phyloP scores from a whole-genome alignment of 2,329 filamentous ascomycete species.

The Waltergamsia citrina region DNA sequence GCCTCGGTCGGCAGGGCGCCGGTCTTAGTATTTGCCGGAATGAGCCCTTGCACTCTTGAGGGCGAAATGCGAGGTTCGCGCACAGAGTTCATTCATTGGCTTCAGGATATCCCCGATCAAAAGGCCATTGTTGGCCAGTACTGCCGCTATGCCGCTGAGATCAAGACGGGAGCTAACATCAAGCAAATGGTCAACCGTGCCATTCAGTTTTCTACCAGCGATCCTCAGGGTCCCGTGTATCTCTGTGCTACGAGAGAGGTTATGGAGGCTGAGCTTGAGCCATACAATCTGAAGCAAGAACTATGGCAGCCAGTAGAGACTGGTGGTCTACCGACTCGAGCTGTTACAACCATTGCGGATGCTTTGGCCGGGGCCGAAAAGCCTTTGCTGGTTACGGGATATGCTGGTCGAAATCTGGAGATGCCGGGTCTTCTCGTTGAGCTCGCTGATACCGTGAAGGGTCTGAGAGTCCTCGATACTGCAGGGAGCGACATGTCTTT shows the following conservation, averaged over 20 bases:
- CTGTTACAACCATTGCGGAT: slow-evolving; percentile 48
- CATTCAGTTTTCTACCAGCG: slow-evolving; percentile 69
- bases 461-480: slow-evolving; percentile 63
- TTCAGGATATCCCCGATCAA: slow-evolving; percentile 76
- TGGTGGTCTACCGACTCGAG: slow-evolving; percentile 43
- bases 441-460: slow-evolving; percentile 58
- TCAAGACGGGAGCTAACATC: slow-evolving; percentile 76
- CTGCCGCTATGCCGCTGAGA: slow-evolving; percentile 73
- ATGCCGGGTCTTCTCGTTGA: slow-evolving; percentile 52
- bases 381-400: slow-evolving; percentile 64
- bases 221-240: slow-evolving; percentile 73
- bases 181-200: slow-evolving; percentile 87
- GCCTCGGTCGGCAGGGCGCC: slow-evolving; percentile 66
- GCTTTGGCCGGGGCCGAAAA: slow-evolving; percentile 54
- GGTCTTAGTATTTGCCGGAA: slow-evolving; percentile 67
- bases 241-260: slow-evolving; percentile 69
- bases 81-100: slow-evolving; percentile 82
- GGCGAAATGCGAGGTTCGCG: slow-evolving; percentile 69
- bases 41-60: slow-evolving; percentile 68
- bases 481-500: slow-evolving; percentile 78
- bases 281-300: slow-evolving; percentile 57
- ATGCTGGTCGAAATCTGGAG: slow-evolving; percentile 58
- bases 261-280: slow-evolving; percentile 76
- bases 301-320: slow-evolving; percentile 65
- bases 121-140: slow-evolving; percentile 76